These are phyloP conservation scores for Hermanozyma aechmeae DNA, from an alignment of 805 yeast species.

Conservation along the genomic window DNA sequence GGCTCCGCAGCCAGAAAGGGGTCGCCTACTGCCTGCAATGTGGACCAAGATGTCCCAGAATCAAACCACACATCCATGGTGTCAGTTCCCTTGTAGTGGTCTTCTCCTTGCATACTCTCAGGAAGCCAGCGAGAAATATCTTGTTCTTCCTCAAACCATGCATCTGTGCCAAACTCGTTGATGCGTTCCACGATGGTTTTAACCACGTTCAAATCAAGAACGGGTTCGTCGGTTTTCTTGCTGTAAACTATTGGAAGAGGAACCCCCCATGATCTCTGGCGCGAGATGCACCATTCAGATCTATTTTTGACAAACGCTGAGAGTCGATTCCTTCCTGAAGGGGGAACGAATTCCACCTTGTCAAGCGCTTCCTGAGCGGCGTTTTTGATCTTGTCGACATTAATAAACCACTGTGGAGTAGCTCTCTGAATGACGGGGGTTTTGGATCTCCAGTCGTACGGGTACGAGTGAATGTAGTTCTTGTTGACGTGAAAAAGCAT, in stretches of 20 bases:
- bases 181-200: slow-evolving; percentile 48
- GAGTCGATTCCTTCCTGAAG: slow-evolving; percentile 61
- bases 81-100: slow-evolving; percentile 63
- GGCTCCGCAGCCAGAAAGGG: slow-evolving; percentile 17
- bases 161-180: slow-evolving; percentile 53
- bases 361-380: slow-evolving; percentile 51
- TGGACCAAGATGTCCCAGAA: slow-evolving; percentile 88
- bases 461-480: slow-evolving; percentile 72
- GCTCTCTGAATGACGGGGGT: slow-evolving; percentile 91
- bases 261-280: slow-evolving; percentile 97
- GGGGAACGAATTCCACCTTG: slow-evolving; percentile 65
- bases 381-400: slow-evolving; percentile 64
- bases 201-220: slow-evolving; percentile 50
- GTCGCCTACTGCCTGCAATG: no score
- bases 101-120: slow-evolving; percentile 26
- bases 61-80: slow-evolving; percentile 99
- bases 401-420: slow-evolving; percentile 96
- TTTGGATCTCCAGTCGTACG: slow-evolving; percentile 96
- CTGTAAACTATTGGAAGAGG: slow-evolving; percentile 82
- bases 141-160: slow-evolving; percentile 62
- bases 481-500: slow-evolving; percentile 43
- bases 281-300: slow-evolving; percentile 94
- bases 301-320: slow-evolving; percentile 65
- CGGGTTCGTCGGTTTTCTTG: slow-evolving; percentile 49
- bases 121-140: slow-evolving; percentile 72